Base-by-base conservation (phyloP, 2,329 filamentous ascomycete species). In the Beauveria bassiana region DNA sequence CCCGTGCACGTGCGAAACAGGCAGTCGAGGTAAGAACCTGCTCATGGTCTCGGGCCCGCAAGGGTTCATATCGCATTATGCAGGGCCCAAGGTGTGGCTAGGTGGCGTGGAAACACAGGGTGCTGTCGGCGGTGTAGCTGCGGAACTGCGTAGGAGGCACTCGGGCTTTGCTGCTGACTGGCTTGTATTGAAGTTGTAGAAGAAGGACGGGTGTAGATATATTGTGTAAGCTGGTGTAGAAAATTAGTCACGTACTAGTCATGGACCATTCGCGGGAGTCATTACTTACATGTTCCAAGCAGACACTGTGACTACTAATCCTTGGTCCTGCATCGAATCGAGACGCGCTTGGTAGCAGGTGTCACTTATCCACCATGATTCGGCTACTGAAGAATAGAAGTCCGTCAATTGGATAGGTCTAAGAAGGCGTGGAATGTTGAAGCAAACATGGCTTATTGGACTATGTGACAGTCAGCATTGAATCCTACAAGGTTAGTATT, bases 41-140 rank as follows among this genome's bases (percentile, higher is more conserved):
- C 78, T 97, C n/a, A 79, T 96, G 61, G 84, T 98, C 1, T 96
- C 92, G 0, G 95, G 95, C 0, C 93, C 95, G 0, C 91, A 96
- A 59, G 93, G 95, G 0, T 98, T 98, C 74, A 82, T 98, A 45
- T 82, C 84, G 49, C 83, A 88, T 65, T 90, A 89, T 75, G 91
- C 91, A 2, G 93, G 95, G 1, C 64, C 86, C 10, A 96, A 96
- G 75, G 75, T 84, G 3, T 96, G 91, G 89, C 77, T 80, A 12
- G 81, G 82, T 31, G 91, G 91, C 0, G 77, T 78, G 62, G 89
- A 96, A 74, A 78, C 83, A 12, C 92, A 96, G 69, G 93, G 93
- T 0, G 80, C 83, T 0, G 75, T 96, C 0, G 82, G 83, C 6
- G 93, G 93, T 0, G 71, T 92, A 2, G 73, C 93, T 22, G 83